A percentile compares a stretch with the other conserved stretches of the same genome.
These are phyloP conservation scores for Phyllosticta citriasiana DNA, from an alignment of 2,329 filamentous ascomycete species.

Conservation along the genomic window DNA sequence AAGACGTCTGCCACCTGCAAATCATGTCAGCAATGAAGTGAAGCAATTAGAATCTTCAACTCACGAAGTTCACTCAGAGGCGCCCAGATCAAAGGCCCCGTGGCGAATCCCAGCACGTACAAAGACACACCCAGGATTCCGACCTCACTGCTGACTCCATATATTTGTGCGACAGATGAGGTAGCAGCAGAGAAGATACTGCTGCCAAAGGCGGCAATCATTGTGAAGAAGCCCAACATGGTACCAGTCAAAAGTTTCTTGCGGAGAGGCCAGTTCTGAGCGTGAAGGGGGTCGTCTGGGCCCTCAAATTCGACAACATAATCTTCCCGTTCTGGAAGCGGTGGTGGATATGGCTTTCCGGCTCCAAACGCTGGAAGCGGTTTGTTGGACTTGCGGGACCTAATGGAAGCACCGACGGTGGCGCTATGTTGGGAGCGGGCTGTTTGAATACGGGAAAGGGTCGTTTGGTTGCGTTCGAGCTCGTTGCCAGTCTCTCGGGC, in stretches of 20 bases:
- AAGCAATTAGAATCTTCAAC: no score
- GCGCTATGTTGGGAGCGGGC: constrained; percentile 58
- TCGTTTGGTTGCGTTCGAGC: constrained; percentile 59
- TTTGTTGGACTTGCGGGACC: constrained; percentile 40
- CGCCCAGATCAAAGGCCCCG: constrained; percentile 35
- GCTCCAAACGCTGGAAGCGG: constrained; percentile 61
- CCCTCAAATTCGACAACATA: constrained; percentile 80
- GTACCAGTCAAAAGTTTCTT: constrained; percentile 65
- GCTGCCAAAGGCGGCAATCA: constrained; percentile 54
- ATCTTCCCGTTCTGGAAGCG: constrained; percentile 58
- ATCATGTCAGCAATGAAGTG: no score
- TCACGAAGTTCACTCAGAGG: constrained; percentile 41
- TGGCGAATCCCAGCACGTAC: constrained; percentile 41
- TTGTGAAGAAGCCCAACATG: constrained; percentile 64
- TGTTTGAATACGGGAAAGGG: constrained; percentile 61
- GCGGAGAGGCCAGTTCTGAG: constrained; percentile 73
- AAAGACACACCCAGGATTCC: constrained; percentile 41
- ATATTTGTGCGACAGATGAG: constrained; percentile 25
- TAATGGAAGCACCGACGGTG: constrained; percentile 52
- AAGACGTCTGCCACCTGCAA: constrained; percentile 31
- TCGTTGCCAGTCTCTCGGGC: constrained; percentile 42
- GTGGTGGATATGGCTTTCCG: constrained; percentile 65
- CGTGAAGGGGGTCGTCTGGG: constrained; percentile 70
- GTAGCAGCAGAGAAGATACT: constrained; percentile 34
- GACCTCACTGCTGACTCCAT: constrained; percentile 37